A percentile compares a stretch with the other conserved stretches of the same genome.
Evolutionary conservation across 345 rosid species (phyloP).

Genomic region (Pelargonium nanum): DNA sequence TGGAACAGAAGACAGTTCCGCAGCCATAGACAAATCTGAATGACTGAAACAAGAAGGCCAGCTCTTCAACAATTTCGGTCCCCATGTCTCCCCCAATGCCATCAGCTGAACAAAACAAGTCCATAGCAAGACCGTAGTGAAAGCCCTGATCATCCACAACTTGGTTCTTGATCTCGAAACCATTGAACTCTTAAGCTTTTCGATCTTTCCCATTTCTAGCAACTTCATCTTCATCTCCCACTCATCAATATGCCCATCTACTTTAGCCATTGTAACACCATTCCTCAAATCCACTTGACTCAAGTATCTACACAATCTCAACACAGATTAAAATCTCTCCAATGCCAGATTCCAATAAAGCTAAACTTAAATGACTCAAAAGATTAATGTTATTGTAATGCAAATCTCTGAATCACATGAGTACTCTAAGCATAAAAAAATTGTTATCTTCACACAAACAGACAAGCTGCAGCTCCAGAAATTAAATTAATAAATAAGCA

Average conservation of each 20-base stretch:
- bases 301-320: not conserved
- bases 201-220: slow-evolving; percentile 31
- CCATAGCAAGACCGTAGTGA: slow-evolving; percentile 80
- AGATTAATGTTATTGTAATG: slow-evolving; percentile 11
- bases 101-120: slow-evolving; percentile 89
- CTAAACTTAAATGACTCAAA: slow-evolving; percentile 1
- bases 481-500: slow-evolving; percentile 17
- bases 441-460: slow-evolving; percentile 3
- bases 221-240: slow-evolving; percentile 33
- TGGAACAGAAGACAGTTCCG: slow-evolving; percentile 35
- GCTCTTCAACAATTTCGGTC: slow-evolving; percentile 73
- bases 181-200: slow-evolving; percentile 47
- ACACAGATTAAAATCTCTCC: not conserved
- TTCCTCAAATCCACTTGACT: slow-evolving; percentile 16
- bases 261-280: slow-evolving; percentile 32
- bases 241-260: slow-evolving; percentile 26
- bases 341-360: not conserved
- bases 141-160: slow-evolving; percentile 91
- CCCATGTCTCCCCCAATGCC: slow-evolving; percentile 88
- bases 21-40: slow-evolving; percentile 29
- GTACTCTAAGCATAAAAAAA: slow-evolving; percentile 7
- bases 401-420: slow-evolving; percentile 2
- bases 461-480: slow-evolving; percentile 16
- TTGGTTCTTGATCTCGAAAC: slow-evolving; percentile 39
- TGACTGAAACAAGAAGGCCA: slow-evolving; percentile 80